Percentiles rank a stretch among this genome's conserved stretches.
Evolutionary conservation across 139 green algal genomes (phyloP).

Genomic region (Zygnema circumcarinatum): DNA sequence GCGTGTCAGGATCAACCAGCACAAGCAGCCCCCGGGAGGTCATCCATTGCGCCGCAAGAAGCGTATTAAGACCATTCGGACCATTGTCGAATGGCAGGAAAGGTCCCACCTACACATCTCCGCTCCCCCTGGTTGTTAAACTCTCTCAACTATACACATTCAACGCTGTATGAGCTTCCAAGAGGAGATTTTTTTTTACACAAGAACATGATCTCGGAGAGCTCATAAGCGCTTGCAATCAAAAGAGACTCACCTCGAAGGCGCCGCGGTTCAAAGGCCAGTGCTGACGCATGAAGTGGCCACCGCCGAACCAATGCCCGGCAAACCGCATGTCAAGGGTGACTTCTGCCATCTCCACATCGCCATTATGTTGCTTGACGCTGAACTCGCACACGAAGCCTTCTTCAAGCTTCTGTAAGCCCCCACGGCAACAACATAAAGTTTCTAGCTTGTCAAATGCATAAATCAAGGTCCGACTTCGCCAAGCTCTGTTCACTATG

Average conservation of each 20-base stretch:
- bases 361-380: not conserved
- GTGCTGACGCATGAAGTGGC: constrained; percentile 72
- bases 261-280: constrained; percentile 71
- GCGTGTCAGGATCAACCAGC: constrained; percentile 68
- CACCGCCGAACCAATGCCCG: constrained; percentile 73
- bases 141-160: not conserved
- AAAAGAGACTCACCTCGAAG: constrained; percentile 60
- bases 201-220: not conserved
- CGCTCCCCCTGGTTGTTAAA: constrained; percentile 17
- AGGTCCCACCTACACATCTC: constrained; percentile 55
- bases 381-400: constrained; percentile 57
- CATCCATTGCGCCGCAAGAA: constrained; percentile 69
- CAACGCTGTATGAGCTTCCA: not conserved
- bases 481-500: too few species aligned
- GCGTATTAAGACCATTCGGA: constrained; percentile 72
- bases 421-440: not conserved
- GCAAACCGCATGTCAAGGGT: constrained; percentile 61
- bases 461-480: not conserved
- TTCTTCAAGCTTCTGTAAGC: constrained; percentile 44
- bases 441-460: not conserved
- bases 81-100: constrained; percentile 77
- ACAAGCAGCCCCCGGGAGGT: constrained; percentile 69
- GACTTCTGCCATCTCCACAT: constrained; percentile 67
- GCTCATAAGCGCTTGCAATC: not conserved
- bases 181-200: constrained; percentile 24